Base-by-base conservation (phyloP, 805 yeast species). In the Saturnispora quitensis region DNA sequence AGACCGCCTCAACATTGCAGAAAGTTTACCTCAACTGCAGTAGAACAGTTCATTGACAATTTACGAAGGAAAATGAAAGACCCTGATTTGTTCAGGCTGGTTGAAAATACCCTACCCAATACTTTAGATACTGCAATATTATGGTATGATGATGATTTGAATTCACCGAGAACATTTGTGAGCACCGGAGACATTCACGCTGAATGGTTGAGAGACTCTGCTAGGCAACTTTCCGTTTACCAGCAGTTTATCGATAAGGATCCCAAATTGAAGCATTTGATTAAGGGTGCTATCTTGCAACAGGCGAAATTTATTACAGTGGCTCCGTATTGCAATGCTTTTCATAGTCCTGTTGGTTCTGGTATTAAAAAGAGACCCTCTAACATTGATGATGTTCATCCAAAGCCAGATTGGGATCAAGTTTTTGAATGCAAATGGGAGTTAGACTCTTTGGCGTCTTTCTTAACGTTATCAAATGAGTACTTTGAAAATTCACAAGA, bases 121-220 rank as follows among this genome's bases (percentile, higher is more conserved):
- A 89, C 97, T 0, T 68, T 89, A 50, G 97, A 89, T 61, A 89
- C 96, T 0, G 88, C 96, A 0, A 78, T 89, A 46, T 70, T 86
- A 50, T 89, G 89, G 87, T 88, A 84, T 64, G 56, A 61, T 3
- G 48, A 56, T 20, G 48, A 57, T 17, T 54, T 46, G 12, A 43
- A 56, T 53, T 24, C 58, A 51, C 78, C 89, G 0, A 78, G 81
- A 55, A 73, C 95, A 0, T 89, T 89, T 66, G 77, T 89, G 1
- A 91, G 88, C 33, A 89, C 97, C 0, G 97, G 97, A 9, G 97
- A 89, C 62, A 89, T 89, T 51, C 89, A 87, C 64, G 96, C 96
- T 2, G 96, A 89, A 66, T 89, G 97, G 97, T 69, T 89, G 47
- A 69, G 97, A 50, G 97, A 89, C 65, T 82, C 95, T 1, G 87